Evolutionary conservation across 139 green algal genomes (phyloP).

Genomic region (Coelastrella sp.): DNA sequence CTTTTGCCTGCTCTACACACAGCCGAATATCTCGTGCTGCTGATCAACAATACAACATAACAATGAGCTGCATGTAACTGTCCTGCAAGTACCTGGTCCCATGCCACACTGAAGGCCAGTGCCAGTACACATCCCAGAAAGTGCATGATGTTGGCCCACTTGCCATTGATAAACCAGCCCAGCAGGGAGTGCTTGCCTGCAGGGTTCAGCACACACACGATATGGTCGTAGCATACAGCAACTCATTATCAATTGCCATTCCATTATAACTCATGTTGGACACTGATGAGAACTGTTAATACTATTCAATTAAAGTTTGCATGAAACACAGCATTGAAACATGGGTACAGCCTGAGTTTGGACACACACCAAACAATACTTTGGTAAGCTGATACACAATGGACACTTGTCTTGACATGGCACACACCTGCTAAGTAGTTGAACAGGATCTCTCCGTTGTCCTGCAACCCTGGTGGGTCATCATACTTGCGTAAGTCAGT

Average conservation of each 20-base stretch:
- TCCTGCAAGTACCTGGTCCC: slow-evolving; percentile 62
- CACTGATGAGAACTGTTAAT: too few species aligned
- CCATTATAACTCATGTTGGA: too few species aligned
- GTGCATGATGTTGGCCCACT: slow-evolving; percentile 66
- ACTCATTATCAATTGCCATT: background rate
- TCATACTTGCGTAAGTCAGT: slow-evolving; percentile 76
- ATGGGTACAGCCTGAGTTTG: too few species aligned
- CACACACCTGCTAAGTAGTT: slow-evolving; percentile 31
- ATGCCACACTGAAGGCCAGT: slow-evolving; percentile 73
- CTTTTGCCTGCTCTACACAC: background rate
- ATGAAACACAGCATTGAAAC: too few species aligned
- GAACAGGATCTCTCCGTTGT: slow-evolving; percentile 72
- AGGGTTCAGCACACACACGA: too few species aligned
- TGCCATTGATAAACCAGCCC: slow-evolving; percentile 44
- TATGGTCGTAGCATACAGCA: too few species aligned
- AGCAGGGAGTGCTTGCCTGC: slow-evolving; percentile 35
- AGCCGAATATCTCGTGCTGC: too few species aligned
- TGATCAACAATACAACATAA: background rate
- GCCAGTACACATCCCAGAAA: slow-evolving; percentile 73
- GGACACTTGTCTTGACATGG: too few species aligned
- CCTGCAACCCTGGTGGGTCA: slow-evolving; percentile 72
- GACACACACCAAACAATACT: too few species aligned
- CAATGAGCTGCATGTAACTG: background rate
- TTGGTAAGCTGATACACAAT: too few species aligned
- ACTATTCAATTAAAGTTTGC: too few species aligned